Base-by-base conservation (phyloP, 768 basidiomycete genomes). In the Pulveroboletus sp. region DNA sequence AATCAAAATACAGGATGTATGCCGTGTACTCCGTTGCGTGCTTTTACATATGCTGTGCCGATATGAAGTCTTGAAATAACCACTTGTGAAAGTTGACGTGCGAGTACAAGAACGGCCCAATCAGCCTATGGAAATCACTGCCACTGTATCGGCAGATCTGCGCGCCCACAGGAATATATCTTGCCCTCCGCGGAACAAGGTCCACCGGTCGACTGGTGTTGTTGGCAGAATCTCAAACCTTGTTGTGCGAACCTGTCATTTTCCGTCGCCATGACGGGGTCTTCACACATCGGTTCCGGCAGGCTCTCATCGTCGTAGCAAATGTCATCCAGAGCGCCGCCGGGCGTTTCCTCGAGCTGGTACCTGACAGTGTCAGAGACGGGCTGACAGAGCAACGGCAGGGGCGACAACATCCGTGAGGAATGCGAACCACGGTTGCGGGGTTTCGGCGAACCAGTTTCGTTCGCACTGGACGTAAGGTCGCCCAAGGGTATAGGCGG, bases 331-430 rank as follows among this genome's bases (percentile, higher is more conserved):
- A 31, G n/a, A 30, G 49, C 33, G 43, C 44, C 43, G 42, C 50
- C 8, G 10, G 41, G 30, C 11, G 49, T 27, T 30, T 46, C 48
- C 45, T 58, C 62, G 46, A 68, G 39, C 18, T 64, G 68, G 49
- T 68, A 70, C 47, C 66, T 47, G 41, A 68, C 33, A 8, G 57
- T 58, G 41, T 68, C 66, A 18, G 68, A 69, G 3, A 68, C 68
- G 3, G 66, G 66, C 48, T 68, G 66, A 38, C 66, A 68, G 38
- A 68, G 68, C 48, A 68, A 43, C 6, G 66, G 67, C 8, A 68
- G 60, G 9, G 66, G 65, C 1, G 67, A 68, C 14, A 65, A 51
- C 30, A 42, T 54, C 46, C 39, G 55, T 13, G 41, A 46, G 2
- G 49, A 50, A 15, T 42, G 39, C 18, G 51, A 49, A 38, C 35